Base-by-base conservation (phyloP, 495 filamentous ascomycete species). In the Aspergillus cristatus region DNA sequence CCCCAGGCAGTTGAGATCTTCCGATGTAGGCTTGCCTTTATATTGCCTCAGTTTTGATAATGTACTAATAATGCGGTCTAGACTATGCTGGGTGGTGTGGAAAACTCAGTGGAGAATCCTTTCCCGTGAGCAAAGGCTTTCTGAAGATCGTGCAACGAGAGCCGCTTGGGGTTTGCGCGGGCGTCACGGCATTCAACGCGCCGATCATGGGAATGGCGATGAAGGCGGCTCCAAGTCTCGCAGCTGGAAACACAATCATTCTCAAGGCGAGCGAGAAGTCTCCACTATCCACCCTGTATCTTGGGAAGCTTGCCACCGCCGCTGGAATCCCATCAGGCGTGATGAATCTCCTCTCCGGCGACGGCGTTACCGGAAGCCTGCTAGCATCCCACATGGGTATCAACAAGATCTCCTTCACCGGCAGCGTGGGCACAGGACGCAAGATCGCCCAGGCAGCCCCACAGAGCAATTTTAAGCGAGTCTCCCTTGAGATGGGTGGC, bases 271-370 rank as follows among this genome's bases (percentile, higher is more conserved):
- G 64, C 18, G 72, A 76, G 45, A 51, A 69, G 38, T 64, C 70
- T 2, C 75, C 74, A n/a, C 28, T 30, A 6, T 7, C 78, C 30
- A 78, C 82, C 50, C 65, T 90, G 1, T 82, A 84, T 60, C 54
- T 91, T 10, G 86, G 76, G 2, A 73, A 73, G 17, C 68, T 91
- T 34, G 68, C 89, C 52, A 79, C 77, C 54, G 78, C 90, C 56
- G 85, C 84, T 28, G 86, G 86, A 2, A 91, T 93, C 58, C 86
- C 86, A 25, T 82, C 86, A 2, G 86, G 86, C 5, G 86, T 94
- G 12, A 63, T 93, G 48, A 91, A 94, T 47, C 75, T 94, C 42
- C 62, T 89, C 48, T 86, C 87, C 48, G 86, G 86, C 3, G 87
- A 86, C 37, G 70, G 63, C 28, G 76, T 74, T 14, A 81, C 84